Evolutionary conservation across 495 filamentous ascomycete genomes (phyloP), one percentile per base, ranked within the genome.

Genomic region (Talaromyces adpressus): DNA sequence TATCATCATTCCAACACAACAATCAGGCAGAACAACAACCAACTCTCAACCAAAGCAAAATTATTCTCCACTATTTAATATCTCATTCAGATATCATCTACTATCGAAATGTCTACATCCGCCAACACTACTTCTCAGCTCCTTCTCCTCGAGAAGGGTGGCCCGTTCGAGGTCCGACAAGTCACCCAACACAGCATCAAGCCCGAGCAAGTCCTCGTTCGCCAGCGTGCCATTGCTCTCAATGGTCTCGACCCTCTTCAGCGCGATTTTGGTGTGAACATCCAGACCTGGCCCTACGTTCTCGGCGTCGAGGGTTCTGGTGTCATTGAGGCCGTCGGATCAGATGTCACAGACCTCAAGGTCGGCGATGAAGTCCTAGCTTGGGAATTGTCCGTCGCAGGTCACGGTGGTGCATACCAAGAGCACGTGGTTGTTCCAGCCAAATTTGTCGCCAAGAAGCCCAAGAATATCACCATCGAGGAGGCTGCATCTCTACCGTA

Each of bases 231-330:
- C 14, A 63, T 79, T 25, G 73, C 67, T 0, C 60, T 80, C 20
- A 80, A 79, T 62, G 70, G 68, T 3, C 67, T 79, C 9, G 77
- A 80, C 45, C 71, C 67, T 65, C 75, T 77, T 62, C 74, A 70
- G 58, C 67, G 73, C 7, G 51, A 73, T 22, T 64, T 72, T 23
- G 75, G 73, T 9, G 63, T 70, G 27, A 64, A 68, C 61, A 64
- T 75, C 62, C 59, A 64, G 27, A 18, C 53, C 2, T 78, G 75
- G 73, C 77, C 77, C 8, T 58, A 70, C 22, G 68, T 78, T 8
- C 68, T 78, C 7, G 76, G 76, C 12, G 68, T 75, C 20, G 77
- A 79, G 22, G 71, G 69, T 0, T 71, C 76, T 7, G 76, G 77
- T 6, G 61, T 76, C 3, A 60, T 79, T 32, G 77, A 79, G 41